phyloP scores from a whole-genome alignment of 768 basidiomycete species.

The Amanita rimosa region DNA sequence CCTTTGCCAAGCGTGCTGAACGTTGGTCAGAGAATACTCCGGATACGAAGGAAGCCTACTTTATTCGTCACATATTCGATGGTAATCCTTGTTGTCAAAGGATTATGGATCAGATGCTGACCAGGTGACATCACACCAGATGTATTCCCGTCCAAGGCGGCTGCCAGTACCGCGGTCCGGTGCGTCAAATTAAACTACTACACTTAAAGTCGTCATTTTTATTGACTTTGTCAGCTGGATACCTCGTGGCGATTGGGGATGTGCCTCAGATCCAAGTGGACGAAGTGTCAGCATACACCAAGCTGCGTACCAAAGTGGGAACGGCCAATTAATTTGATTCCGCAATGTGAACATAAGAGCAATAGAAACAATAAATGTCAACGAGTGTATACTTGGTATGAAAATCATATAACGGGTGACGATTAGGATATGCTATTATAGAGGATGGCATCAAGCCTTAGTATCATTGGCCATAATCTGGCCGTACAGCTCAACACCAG shows the following conservation, averaged over 20 bases:
- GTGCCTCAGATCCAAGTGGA: slow-evolving; percentile 88
- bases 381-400: slow-evolving; percentile 2
- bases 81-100: slow-evolving; percentile 22
- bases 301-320: slow-evolving; percentile 54
- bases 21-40: slow-evolving; percentile 77
- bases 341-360: slow-evolving; percentile 3
- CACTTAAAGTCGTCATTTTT: slow-evolving; percentile 1
- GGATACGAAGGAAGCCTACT: slow-evolving; percentile 95
- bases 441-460: slow-evolving; percentile 11
- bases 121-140: slow-evolving; percentile 25
- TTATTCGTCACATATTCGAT: slow-evolving; percentile 88
- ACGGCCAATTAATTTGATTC: slow-evolving; percentile 10
- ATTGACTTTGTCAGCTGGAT: slow-evolving; percentile 53
- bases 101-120: neutral
- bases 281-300: slow-evolving; percentile 94
- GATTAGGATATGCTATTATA: slow-evolving; percentile 7
- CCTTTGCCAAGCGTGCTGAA: slow-evolving; percentile 57
- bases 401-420: slow-evolving; percentile 5
- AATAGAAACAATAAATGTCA: slow-evolving; percentile 6
- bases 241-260: slow-evolving; percentile 95
- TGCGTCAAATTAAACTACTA: slow-evolving; percentile 23
- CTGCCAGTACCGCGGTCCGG: slow-evolving; percentile 87
- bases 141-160: slow-evolving; percentile 76
- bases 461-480: slow-evolving; percentile 70
- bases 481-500: slow-evolving; percentile 75